Conservation (phyloP, 73 alveolate species). For the Paramecium primaurelia region DNA sequence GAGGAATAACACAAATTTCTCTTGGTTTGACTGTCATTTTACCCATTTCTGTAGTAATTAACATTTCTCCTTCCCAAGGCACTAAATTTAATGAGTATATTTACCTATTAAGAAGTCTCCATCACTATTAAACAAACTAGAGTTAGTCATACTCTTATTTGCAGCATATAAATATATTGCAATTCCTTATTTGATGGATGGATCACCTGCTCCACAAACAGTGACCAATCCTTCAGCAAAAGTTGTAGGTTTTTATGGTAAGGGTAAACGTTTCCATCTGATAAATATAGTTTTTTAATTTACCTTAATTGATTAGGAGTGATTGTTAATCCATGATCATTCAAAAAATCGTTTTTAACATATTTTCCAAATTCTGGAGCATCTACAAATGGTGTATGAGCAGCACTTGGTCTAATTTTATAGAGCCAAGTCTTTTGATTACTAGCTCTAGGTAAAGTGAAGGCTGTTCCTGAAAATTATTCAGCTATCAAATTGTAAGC, state of each 20-base stretch:
- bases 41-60: constrained; percentile 82
- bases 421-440: constrained; percentile 81
- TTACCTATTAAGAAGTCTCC: constrained; percentile 74
- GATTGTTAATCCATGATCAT: constrained; percentile 62
- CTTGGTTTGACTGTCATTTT: constrained; percentile 67
- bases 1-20: constrained; percentile 80
- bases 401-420: constrained; percentile 79
- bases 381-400: constrained; percentile 69
- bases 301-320: constrained; percentile 74
- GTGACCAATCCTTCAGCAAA: constrained; percentile 81
- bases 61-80: constrained; percentile 79
- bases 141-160: constrained; percentile 75
- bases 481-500: constrained; percentile 84
- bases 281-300: neutral
- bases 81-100: constrained; percentile 41
- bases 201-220: constrained; percentile 86
- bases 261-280: constrained; percentile 72
- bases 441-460: constrained; percentile 76
- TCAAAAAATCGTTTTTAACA: constrained; percentile 61
- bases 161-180: constrained; percentile 77
- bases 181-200: constrained; percentile 77
- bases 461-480: constrained; percentile 88
- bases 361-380: constrained; percentile 24
- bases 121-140: constrained; percentile 78
- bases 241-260: constrained; percentile 64